Percentiles rank a stretch among this genome's conserved stretches.
These are phyloP conservation scores for Grosmannia serpens DNA, from an alignment of 2,329 filamentous ascomycete genomes.

Conservation along the genomic window DNA sequence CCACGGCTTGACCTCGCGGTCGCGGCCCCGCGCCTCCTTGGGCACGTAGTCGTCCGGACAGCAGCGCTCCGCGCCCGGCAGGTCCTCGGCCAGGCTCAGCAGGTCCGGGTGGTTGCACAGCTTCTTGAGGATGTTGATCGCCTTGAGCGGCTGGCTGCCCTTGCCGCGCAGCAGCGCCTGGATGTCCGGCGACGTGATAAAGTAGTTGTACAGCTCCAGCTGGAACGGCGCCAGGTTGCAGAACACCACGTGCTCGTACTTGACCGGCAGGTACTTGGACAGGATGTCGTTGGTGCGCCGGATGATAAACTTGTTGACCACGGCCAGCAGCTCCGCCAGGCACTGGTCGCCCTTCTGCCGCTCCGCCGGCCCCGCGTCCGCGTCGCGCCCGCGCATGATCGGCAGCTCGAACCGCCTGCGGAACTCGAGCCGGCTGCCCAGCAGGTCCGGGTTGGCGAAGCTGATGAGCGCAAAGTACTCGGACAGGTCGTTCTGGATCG, in stretches of 20 bases:
- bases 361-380: conserved; percentile 74
- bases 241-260: conserved; percentile 98
- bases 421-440: conserved; percentile 83
- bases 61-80: conserved; percentile 73
- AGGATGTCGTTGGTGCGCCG: conserved; percentile 94
- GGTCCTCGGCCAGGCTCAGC: conserved; percentile 67
- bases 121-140: conserved; percentile 94
- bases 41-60: conserved; percentile 82
- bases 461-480: conserved; percentile 95
- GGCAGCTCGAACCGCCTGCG: conserved; percentile 89
- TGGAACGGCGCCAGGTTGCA: conserved; percentile 93
- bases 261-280: conserved; percentile 93
- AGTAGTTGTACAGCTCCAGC: conserved; percentile 87
- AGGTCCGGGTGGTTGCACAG: conserved; percentile 97
- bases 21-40: conserved; percentile 75
- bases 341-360: conserved; percentile 74
- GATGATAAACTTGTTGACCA: conserved; percentile 98
- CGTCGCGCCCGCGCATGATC: conserved; percentile 83
- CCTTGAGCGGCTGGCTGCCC: conserved; percentile 90
- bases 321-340: conserved; percentile 62
- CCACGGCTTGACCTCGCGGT: conserved; percentile 87
- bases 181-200: conserved; percentile 91
- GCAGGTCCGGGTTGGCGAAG: conserved; percentile 87
- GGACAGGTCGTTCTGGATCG: conserved; percentile 96
- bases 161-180: conserved; percentile 85